Base-by-base conservation (phyloP, 139 green algal species). In the Chlamydomonas sphaeroides region DNA sequence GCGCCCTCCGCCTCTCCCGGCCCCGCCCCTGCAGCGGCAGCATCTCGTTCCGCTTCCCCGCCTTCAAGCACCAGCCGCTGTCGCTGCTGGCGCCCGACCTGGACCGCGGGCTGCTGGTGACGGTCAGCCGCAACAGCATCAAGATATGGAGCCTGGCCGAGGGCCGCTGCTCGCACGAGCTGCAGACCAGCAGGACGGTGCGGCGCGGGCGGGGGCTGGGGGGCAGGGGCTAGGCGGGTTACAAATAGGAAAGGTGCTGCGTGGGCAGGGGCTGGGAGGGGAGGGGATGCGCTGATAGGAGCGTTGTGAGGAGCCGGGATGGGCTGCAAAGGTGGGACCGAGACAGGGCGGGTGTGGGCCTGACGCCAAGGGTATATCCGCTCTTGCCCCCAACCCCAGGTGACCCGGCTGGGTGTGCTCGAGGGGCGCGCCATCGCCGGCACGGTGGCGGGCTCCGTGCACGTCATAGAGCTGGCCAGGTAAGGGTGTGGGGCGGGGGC, bases 41-140 rank as follows among this genome's bases (percentile, higher is more conserved):
- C 38, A 68, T 80, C 56, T 41, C 21, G 35, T 80, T 80, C 59
- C 69, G 82, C 68, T 88, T 88, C 68, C 84, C 84, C n/a, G 84
- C 84, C 57, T 84, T 81, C 84, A 88, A 88, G 76, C 68, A 80
- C 45, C 76, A 84, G 75, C 84, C 84, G 59, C 68, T 88, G 59
- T 65, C 84, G 57, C 76, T 79, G 20, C 39, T 84, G 39, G 72
- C 74, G 23, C 7, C 80, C 39, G 83, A 87, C 68, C 73, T 80
- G 65, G 83, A 87, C 45, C 65, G 79, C 30, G 45, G 32, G 5
- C 0, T 65, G 18, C 67, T 72, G 48, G 53, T 71, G 4, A 86
- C 51, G 61, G 75, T 53, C 25, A 78, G 59, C 62, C 69, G 71
- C 51, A 69, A 63, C 51, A 70, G 3, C 7, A 78, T 78, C 65